Conservation (phyloP, 1,284 basidiomycete species). For the Trichosporon sp. region DNA sequence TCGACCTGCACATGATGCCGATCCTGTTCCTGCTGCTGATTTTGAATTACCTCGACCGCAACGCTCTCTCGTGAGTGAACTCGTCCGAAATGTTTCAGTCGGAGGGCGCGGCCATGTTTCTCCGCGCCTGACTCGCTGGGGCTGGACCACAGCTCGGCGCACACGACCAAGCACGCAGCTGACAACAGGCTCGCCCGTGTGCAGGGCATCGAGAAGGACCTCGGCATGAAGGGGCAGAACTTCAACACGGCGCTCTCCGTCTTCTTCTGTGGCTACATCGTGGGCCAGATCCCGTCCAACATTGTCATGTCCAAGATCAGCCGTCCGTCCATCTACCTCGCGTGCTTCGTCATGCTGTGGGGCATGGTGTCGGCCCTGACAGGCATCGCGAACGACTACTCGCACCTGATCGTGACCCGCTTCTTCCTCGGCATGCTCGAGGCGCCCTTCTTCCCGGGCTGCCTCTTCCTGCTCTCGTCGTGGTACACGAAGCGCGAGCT, state of each 20-base stretch:
- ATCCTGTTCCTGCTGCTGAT: slow-evolving; percentile 44
- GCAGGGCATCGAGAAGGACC: slow-evolving; percentile 38
- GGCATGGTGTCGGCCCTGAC: slow-evolving; percentile 28
- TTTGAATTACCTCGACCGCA: slow-evolving; percentile 52
- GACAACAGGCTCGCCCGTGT: slow-evolving; percentile 28
- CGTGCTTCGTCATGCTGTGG: slow-evolving; percentile 32
- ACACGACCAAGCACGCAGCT: neutral
- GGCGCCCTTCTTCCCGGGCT: slow-evolving; percentile 45
- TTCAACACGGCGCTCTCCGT: slow-evolving; percentile 51
- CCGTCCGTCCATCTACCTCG: slow-evolving; percentile 31
- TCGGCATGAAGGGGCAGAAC: slow-evolving; percentile 40
- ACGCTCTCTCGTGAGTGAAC: slow-evolving; percentile 40
- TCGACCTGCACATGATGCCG: slow-evolving; percentile 36
- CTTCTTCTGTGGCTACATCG: slow-evolving; percentile 53
- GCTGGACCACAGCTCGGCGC: neutral
- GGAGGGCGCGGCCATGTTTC: neutral
- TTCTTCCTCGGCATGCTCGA: slow-evolving; percentile 47
- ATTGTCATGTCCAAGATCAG: slow-evolving; percentile 33
- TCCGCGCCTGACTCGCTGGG: neutral
- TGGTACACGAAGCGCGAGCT: slow-evolving; percentile 39
- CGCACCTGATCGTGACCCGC: slow-evolving; percentile 30
- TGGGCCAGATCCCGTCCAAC: slow-evolving; percentile 50
- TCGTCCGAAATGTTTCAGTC: neutral
- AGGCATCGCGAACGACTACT: slow-evolving; percentile 27
- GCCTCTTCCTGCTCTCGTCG: slow-evolving; percentile 35